phyloP scores from a whole-genome alignment of 78 protist species.

The Dictyostelium discoideum region DNA sequence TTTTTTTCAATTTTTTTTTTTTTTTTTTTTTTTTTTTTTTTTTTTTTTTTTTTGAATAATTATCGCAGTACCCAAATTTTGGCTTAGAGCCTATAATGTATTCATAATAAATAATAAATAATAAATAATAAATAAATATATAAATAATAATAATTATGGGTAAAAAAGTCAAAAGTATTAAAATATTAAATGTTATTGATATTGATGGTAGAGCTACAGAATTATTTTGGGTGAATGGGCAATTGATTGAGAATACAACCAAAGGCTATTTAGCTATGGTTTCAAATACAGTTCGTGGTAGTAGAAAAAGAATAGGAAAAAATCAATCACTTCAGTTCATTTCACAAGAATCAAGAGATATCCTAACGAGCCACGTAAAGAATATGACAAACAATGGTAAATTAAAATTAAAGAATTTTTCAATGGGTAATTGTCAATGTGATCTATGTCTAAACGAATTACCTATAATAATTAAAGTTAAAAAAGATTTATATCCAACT shows the following conservation, averaged over 20 bases:
- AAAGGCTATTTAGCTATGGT: neutral
- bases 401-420: neutral
- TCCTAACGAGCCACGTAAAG: neutral
- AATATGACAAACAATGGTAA: neutral
- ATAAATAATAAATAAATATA: too few species aligned
- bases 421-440: neutral
- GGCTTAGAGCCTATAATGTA: too few species aligned
- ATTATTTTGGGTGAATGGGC: neutral
- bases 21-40: too few species aligned
- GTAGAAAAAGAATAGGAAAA: neutral
- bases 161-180: neutral
- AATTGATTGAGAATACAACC: neutral
- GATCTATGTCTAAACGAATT: neutral
- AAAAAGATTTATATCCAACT: neutral
- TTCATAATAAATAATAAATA: too few species aligned
- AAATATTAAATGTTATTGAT: neutral
- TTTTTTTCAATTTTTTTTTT: too few species aligned
- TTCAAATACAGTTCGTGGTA: neutral
- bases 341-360: neutral
- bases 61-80: too few species aligned
- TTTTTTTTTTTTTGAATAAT: too few species aligned
- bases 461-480: neutral
- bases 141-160: neutral
- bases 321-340: neutral
- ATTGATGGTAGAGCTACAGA: neutral